These are phyloP conservation scores for Aspergillus udagawae DNA, from an alignment of 2,329 filamentous ascomycete species.

Conservation along the genomic window DNA sequence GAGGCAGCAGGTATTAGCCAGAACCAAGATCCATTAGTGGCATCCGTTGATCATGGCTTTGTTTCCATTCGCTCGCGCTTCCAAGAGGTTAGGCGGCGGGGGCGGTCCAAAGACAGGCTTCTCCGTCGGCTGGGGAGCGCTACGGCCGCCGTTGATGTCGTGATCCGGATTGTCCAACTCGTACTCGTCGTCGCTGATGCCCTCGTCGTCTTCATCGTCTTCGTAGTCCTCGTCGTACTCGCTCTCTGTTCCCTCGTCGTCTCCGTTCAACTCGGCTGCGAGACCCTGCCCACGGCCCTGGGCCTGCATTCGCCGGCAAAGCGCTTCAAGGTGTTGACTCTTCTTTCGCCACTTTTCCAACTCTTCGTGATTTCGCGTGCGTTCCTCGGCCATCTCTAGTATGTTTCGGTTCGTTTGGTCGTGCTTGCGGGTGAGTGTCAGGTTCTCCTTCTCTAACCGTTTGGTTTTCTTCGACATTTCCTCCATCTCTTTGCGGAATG, in stretches of 20 bases:
- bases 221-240: slow-evolving; percentile 59
- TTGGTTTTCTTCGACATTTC: slow-evolving; percentile 99
- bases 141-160: slow-evolving; percentile 22
- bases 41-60: slow-evolving; percentile 43
- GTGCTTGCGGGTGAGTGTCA: slow-evolving; percentile 84
- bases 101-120: slow-evolving; percentile 48
- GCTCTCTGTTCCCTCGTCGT: slow-evolving; percentile 38
- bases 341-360: slow-evolving; percentile 77
- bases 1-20: not conserved
- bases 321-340: slow-evolving; percentile 85
- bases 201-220: slow-evolving; percentile 62
- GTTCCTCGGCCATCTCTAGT: slow-evolving; percentile 93
- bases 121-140: slow-evolving; percentile 26
- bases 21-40: slow-evolving; percentile 13
- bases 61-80: slow-evolving; percentile 44
- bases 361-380: slow-evolving; percentile 69
- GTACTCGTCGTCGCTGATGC: slow-evolving; percentile 56
- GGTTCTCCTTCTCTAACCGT: slow-evolving; percentile 92
- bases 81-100: slow-evolving; percentile 48
- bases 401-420: slow-evolving; percentile 93
- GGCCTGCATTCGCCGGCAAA: slow-evolving; percentile 94
- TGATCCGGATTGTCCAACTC: slow-evolving; percentile 36
- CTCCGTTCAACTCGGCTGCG: slow-evolving; percentile 55
- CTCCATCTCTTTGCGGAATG: slow-evolving; percentile 98
- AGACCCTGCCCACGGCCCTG: slow-evolving; percentile 76